Evolutionary conservation across 352 stramenopile species (phyloP).

Genomic region (Pythium sukuiense): DNA sequence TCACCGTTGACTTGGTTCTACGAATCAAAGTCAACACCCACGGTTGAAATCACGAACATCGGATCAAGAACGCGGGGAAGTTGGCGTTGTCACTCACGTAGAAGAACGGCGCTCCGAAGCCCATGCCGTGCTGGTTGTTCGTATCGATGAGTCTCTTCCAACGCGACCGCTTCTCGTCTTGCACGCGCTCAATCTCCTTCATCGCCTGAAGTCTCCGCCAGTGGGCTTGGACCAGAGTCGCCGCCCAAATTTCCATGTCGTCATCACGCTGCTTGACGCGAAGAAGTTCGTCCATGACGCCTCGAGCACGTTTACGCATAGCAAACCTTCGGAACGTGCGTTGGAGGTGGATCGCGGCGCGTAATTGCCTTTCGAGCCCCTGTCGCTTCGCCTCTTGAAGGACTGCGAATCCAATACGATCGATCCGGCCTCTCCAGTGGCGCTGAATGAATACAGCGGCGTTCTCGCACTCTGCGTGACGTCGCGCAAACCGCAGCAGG

Average conservation of each 20-base stretch:
- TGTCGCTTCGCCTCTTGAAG: conserved; percentile 38
- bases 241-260: conserved; percentile 70
- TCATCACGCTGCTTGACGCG: conserved; percentile 38
- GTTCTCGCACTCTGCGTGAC: conserved; percentile 37
- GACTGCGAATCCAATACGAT: conserved; percentile 46
- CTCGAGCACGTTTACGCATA: conserved; percentile 43
- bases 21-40: neutral
- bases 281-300: conserved; percentile 49
- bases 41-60: neutral
- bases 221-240: conserved; percentile 67
- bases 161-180: conserved; percentile 47
- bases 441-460: conserved; percentile 48
- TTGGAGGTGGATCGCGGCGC: conserved; percentile 50
- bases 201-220: conserved; percentile 53
- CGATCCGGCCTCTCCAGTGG: conserved; percentile 47
- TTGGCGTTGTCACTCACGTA: conserved; percentile 55
- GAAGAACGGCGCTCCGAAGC: conserved; percentile 88
- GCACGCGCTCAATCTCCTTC: conserved; percentile 32
- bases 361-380: conserved; percentile 30
- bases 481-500: conserved; percentile 42
- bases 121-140: conserved; percentile 67
- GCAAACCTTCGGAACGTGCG: conserved; percentile 41
- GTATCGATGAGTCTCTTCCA: conserved; percentile 94
- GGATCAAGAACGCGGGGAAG: neutral
- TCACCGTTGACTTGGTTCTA: conserved; percentile 91